A percentile compares a stretch with the other conserved stretches of the same genome.
These are phyloP conservation scores for Lachnellula suecica DNA, from an alignment of 2,329 filamentous ascomycete genomes.

Conservation along the genomic window DNA sequence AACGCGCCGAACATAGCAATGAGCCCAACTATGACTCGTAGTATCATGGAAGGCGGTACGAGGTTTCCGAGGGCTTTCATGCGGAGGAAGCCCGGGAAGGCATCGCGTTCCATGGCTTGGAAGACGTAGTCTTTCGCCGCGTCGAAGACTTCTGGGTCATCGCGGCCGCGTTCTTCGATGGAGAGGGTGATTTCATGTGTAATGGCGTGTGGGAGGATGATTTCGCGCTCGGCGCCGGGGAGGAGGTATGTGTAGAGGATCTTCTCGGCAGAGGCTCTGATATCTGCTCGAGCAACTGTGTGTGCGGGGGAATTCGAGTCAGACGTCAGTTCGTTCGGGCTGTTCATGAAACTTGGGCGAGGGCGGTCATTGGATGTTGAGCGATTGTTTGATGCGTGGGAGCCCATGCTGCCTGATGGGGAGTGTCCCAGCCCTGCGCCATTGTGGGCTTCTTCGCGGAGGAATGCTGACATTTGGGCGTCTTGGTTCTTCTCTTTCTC, in stretches of 20 bases:
- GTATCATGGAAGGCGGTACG: slow-evolving; percentile 84
- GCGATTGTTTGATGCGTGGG: slow-evolving; percentile 22
- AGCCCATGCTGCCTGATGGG: slow-evolving; percentile 44
- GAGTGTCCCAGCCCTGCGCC: slow-evolving; percentile 50
- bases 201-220: slow-evolving; percentile 86
- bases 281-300: slow-evolving; percentile 83
- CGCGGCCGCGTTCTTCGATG: slow-evolving; percentile 87
- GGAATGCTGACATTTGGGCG: slow-evolving; percentile 86
- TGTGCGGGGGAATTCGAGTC: slow-evolving; percentile 83
- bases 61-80: slow-evolving; percentile 95
- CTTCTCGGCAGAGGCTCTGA: slow-evolving; percentile 92
- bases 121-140: slow-evolving; percentile 98
- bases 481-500: slow-evolving; percentile 78
- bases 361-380: slow-evolving; percentile 47
- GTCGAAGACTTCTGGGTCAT: slow-evolving; percentile 97
- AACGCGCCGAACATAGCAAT: slow-evolving; percentile 87
- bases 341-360: slow-evolving; percentile 58
- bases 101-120: slow-evolving; percentile 98
- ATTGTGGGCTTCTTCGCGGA: slow-evolving; percentile 65
- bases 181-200: slow-evolving; percentile 80
- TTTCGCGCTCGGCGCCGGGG: slow-evolving; percentile 93
- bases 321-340: slow-evolving; percentile 60
- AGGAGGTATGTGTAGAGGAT: slow-evolving; percentile 98
- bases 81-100: slow-evolving; percentile 94
- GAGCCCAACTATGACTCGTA: slow-evolving; percentile 82